Evolutionary conservation across 768 basidiomycete genomes (phyloP).

Genomic region (Agrocybe pediades): DNA sequence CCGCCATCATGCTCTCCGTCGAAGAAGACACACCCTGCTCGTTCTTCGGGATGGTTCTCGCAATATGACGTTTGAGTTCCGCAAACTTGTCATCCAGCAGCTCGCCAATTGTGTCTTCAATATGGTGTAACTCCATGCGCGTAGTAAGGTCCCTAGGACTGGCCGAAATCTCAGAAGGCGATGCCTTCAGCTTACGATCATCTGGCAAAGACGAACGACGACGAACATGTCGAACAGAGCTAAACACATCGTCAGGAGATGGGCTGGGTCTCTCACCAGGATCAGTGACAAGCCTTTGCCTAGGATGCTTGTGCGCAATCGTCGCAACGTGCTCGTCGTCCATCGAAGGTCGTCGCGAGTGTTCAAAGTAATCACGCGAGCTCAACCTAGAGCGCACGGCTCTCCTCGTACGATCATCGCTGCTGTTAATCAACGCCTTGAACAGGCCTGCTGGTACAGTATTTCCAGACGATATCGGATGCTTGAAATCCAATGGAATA

Average conservation of each 20-base stretch:
- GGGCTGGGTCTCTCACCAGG: conserved; percentile 37
- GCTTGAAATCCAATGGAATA: conserved; percentile 74
- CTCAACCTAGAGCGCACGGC: conserved; percentile 75
- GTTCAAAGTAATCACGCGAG: conserved; percentile 75
- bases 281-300: conserved; percentile 59
- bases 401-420: conserved; percentile 69
- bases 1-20: conserved; percentile 65
- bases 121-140: conserved; percentile 58
- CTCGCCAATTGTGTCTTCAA: conserved; percentile 62
- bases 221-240: conserved; percentile 35
- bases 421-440: conserved; percentile 66
- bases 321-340: conserved; percentile 73
- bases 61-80: conserved; percentile 43
- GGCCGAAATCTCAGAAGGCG: conserved; percentile 44
- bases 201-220: conserved; percentile 62
- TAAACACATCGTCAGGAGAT: conserved; percentile 39
- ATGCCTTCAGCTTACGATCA: conserved; percentile 34
- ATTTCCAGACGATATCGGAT: conserved; percentile 54
- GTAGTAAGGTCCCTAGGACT: conserved; percentile 49
- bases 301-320: conserved; percentile 58
- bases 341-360: conserved; percentile 68
- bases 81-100: conserved; percentile 73
- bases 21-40: conserved; percentile 36
- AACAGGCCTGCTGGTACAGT: conserved; percentile 87
- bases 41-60: conserved; percentile 25